Evolutionary conservation across 306 rosid genomes (phyloP).

Genomic region (Cicer chorassanicum): DNA sequence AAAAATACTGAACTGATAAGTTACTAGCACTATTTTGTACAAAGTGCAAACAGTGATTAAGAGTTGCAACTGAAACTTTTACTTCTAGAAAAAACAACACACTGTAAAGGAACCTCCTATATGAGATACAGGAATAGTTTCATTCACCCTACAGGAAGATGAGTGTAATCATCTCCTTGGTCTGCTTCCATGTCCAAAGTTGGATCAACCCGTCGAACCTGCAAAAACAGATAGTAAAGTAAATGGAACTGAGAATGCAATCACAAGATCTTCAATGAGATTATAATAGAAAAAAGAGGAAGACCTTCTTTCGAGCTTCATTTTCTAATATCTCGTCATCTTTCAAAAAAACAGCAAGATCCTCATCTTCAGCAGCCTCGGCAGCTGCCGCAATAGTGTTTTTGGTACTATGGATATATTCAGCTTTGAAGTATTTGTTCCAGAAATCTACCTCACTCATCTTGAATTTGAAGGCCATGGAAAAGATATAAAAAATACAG

Average conservation of each 20-base stretch:
- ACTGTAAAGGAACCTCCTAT: conserved; percentile 33
- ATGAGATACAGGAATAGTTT: conserved; percentile 45
- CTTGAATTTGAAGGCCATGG: conserved; percentile 54
- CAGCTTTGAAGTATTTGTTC: conserved; percentile 95
- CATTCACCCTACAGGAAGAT: conserved; percentile 85
- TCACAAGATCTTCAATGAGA: conserved; percentile 32
- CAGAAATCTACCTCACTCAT: conserved; percentile 93
- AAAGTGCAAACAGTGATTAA: neutral
- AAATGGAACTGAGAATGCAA: conserved; percentile 39
- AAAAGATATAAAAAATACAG: conserved; percentile 28
- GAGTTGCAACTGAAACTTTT: conserved; percentile 25
- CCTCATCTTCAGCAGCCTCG: conserved; percentile 99
- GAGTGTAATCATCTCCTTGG: conserved; percentile 94
- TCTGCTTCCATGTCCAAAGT: conserved; percentile 98
- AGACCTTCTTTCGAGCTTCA: conserved; percentile 86
- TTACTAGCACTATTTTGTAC: conserved; percentile 5
- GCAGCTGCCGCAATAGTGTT: conserved; percentile 89
- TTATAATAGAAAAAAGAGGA: conserved; percentile 26
- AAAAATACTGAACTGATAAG: neutral
- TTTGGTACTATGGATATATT: conserved; percentile 84
- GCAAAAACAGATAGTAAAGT: conserved; percentile 38
- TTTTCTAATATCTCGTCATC: conserved; percentile 86
- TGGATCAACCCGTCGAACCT: conserved; percentile 93
- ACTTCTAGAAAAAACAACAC: neutral
- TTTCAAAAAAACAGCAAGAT: conserved; percentile 87